Percentiles rank a stretch among this genome's conserved stretches.
Evolutionary conservation across 129 eudicot genomes (phyloP).

Genomic region (Pseudognaphalium luteoalbum): DNA sequence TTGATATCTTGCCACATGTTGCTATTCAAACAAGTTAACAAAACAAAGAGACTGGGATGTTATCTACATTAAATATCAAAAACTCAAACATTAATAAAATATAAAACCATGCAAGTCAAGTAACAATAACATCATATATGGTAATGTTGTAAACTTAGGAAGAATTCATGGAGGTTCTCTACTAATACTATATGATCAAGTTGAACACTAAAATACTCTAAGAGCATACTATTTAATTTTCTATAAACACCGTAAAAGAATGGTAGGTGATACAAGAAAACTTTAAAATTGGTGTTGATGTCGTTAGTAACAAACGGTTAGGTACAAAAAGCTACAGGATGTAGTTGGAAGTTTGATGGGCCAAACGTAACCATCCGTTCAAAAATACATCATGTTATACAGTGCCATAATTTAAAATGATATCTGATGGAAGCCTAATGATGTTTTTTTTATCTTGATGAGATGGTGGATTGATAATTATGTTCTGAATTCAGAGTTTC

Average conservation of each 20-base stretch:
- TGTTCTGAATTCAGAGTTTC: conserved; percentile 10
- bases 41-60: conserved; percentile 11
- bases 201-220: background rate
- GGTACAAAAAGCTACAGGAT: conserved; percentile 2
- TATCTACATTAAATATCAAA: conserved; percentile 8
- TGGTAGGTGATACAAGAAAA: conserved; percentile 6
- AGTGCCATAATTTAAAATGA: background rate
- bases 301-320: background rate
- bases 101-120: conserved; percentile 19
- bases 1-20: conserved; percentile 55
- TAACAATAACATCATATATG: conserved; percentile 14
- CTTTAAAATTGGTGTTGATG: background rate
- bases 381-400: background rate
- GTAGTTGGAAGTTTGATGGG: conserved; percentile 8
- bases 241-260: conserved; percentile 19
- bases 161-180: background rate
- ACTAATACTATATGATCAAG: background rate
- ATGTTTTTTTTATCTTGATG: conserved; percentile 20
- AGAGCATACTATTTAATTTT: conserved; percentile 12
- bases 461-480: background rate
- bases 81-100: conserved; percentile 17
- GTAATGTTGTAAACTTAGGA: conserved; percentile 5
- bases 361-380: background rate
- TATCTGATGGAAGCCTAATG: background rate
- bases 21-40: conserved; percentile 25